Evolutionary conservation across 2,329 filamentous ascomycete species (phyloP).

Genomic region (Claviceps humidiphila): DNA sequence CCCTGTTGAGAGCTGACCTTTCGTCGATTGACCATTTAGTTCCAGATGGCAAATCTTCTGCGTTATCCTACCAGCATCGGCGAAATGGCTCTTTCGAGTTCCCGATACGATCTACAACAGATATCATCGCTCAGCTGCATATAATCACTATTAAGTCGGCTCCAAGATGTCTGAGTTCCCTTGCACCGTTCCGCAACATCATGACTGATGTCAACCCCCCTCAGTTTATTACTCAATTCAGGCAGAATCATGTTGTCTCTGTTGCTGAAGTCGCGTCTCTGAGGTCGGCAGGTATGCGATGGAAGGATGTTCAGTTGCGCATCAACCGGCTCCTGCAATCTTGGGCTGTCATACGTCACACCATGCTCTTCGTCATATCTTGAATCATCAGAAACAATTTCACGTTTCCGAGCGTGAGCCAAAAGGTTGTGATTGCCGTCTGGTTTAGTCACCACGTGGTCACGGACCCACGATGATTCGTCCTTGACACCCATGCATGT

Average conservation of each 20-base stretch:
- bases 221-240: conserved; percentile 32
- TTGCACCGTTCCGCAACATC: conserved; percentile 22
- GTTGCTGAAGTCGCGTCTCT: not conserved
- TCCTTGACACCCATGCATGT: conserved; percentile 40
- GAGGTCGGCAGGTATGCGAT: conserved; percentile 29
- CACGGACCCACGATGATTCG: conserved; percentile 33
- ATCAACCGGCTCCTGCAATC: conserved; percentile 1
- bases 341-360: conserved; percentile 14
- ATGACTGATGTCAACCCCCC: conserved; percentile 27
- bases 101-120: conserved; percentile 46
- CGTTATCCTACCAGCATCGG: conserved; percentile 37
- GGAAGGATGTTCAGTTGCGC: conserved; percentile 40
- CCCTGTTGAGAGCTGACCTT: conserved; percentile 44
- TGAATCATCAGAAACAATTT: conserved; percentile 24
- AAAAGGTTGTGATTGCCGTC: conserved; percentile 12
- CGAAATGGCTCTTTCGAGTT: conserved; percentile 27
- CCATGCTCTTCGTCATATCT: conserved; percentile 26
- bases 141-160: conserved; percentile 25
- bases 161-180: not conserved
- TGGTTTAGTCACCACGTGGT: not conserved
- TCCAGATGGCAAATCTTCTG: conserved; percentile 44
- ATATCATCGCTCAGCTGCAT: conserved; percentile 37
- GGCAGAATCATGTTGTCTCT: conserved; percentile 20
- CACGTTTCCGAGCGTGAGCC: conserved; percentile 29
- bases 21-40: conserved; percentile 41